phyloP scores from a whole-genome alignment of 2,329 filamentous ascomycete genomes.

The Aureobasidium sp. region DNA sequence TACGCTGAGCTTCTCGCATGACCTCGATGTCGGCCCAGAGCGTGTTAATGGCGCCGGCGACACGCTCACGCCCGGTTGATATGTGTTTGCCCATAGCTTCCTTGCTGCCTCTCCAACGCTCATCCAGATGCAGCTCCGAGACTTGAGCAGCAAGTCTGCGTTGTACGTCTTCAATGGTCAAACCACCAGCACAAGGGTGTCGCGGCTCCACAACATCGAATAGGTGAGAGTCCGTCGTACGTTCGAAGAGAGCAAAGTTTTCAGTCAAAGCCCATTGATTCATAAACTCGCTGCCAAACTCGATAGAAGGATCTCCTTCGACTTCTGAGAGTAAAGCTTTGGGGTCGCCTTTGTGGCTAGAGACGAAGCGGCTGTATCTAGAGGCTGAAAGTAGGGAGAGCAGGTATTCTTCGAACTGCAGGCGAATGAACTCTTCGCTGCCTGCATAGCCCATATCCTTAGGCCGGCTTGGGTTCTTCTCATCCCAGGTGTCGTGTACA shows the following conservation, averaged over 20 bases:
- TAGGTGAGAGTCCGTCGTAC: slow-evolving; percentile 66
- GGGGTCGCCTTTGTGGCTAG: slow-evolving; percentile 44
- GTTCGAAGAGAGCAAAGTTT: slow-evolving; percentile 85
- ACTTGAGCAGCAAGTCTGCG: slow-evolving; percentile 85
- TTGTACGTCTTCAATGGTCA: slow-evolving; percentile 92
- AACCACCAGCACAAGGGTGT: slow-evolving; percentile 85
- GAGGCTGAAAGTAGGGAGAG: slow-evolving; percentile 79
- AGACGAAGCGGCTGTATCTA: slow-evolving; percentile 65
- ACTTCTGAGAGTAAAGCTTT: slow-evolving; percentile 54
- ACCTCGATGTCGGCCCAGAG: slow-evolving; percentile 87
- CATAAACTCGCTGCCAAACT: slow-evolving; percentile 80
- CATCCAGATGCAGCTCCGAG: slow-evolving; percentile 87
- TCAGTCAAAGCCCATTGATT: slow-evolving; percentile 82
- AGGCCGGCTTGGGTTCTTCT: slow-evolving; percentile 78
- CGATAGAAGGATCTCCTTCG: slow-evolving; percentile 75
- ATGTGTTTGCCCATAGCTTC: slow-evolving; percentile 85
- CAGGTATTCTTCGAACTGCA: slow-evolving; percentile 96
- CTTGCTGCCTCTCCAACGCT: slow-evolving; percentile 72
- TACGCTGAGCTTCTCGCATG: slow-evolving; percentile 66
- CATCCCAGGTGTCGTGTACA: slow-evolving; percentile 95
- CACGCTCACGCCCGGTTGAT: slow-evolving; percentile 81
- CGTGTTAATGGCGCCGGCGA: slow-evolving; percentile 77
- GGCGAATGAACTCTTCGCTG: slow-evolving; percentile 92
- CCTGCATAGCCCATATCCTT: slow-evolving; percentile 92
- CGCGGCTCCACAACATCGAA: slow-evolving; percentile 92